Base-by-base conservation (phyloP, 2,329 filamentous ascomycete genomes). In the Bipolaris bicolor region DNA sequence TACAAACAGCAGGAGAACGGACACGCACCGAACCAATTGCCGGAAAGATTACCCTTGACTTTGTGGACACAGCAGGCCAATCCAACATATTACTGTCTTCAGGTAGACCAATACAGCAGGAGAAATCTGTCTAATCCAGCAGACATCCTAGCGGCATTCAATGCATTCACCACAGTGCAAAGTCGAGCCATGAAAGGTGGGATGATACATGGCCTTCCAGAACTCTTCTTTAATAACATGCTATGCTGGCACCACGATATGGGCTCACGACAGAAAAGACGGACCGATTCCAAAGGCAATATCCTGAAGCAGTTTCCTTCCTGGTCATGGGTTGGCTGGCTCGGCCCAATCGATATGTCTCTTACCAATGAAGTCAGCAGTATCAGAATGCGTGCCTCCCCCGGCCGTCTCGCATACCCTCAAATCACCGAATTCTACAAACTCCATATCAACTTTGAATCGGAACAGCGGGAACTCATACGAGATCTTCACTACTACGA, bases 231-330 rank as follows among this genome's bases (percentile, higher is more conserved):
- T 1, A 31, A 43, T 5, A 26, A 13, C 3, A 44, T 44, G 29
- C 40, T 52, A 6, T 36, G 49, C 31, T 52, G 49, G 49, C 39
- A 44, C 1, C 40, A 44, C 18, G 49, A 33, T 7, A 15, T 13
- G 9, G 7, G 11, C 15, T 11, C 4, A 1, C 13, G n/a, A 3
- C 37, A 44, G 1, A 9, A 24, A 26, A 52, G 49, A 7, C 39
- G 49, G 18, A 20, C 3, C 0, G 40, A 36, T 24, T 9, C 1
- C 16, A 4, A 46, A 15, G 29, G 43, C 29, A 46, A 46, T 0
- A 13, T 46, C 13, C 9, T 20, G 9, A 22, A 46, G 4, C 43
- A 46, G 1, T 46, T 46, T 15, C 43, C 43, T 11, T 46, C 43
- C 1, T 46, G 43, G 43, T 46, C 43, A 13, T 46, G 43, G 43